Base-by-base conservation (phyloP, 139 green algal genomes). In the Chlorella sp. region DNA sequence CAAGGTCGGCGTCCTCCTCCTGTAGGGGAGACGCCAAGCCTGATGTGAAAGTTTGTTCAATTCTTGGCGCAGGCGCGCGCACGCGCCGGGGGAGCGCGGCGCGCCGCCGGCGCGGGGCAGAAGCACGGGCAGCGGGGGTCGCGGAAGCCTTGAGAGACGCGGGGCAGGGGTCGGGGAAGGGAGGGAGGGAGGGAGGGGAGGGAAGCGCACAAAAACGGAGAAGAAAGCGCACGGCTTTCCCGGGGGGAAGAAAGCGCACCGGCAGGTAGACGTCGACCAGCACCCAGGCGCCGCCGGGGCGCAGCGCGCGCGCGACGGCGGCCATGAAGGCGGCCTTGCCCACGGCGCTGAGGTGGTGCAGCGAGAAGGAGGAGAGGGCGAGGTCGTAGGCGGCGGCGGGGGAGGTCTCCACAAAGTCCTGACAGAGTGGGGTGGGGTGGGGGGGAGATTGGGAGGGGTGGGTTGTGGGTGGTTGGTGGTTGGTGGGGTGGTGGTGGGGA, bases 331-430 rank as follows among this genome's bases (percentile, higher is more conserved):
- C 36, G 27, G 36, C 25, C 36, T 74, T 74, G 12, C 50, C 68
- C 27, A 65, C 68, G 11, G 41, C 36, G 4, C 51, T 65, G 17
- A 74, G 68, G 51, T 74, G 68, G 68, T 74, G 68, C 53, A 74
- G 27, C 21, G 68, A 50, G 65, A 74, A 74, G 51, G 50, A 65
- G 15, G 68, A 33, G 21, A 74, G 65, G 0, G 38, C 51, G 0
- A 74, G 36, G 68, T 74, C 51, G 38, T 33, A 74, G 8, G 9
- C 11, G 25, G 29, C 31, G 27, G 21, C 12, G 5, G 68, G 51
- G 38, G 48, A 65, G 38, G 50, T 38, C 36, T 25, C 23, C 50
- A 74, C 68, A 65, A 31, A 74, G 3, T 31, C 55, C 19, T 50
- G n/a, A n/a, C n/a, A n/a, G n/a, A n/a, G n/a, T n/a, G n/a, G n/a